Evolutionary conservation across 306 rosid species (phyloP).

Genomic region (Fragaria nilgerrensis): DNA sequence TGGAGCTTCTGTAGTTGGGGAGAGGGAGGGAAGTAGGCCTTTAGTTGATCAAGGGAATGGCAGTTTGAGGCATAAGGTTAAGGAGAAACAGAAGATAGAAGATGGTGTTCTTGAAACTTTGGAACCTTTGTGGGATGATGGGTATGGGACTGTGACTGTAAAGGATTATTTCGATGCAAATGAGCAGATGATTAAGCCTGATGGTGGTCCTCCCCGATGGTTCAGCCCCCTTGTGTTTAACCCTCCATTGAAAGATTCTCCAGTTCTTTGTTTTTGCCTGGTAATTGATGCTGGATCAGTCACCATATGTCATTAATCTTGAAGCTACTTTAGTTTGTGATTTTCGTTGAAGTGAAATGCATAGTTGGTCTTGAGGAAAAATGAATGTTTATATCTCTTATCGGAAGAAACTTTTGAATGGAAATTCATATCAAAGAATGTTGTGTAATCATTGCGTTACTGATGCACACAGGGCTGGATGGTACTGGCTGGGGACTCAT

Average conservation of each 20-base stretch:
- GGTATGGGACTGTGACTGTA: slow-evolving; percentile 69
- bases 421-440: slow-evolving; percentile 29
- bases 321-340: neutral
- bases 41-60: slow-evolving; percentile 35
- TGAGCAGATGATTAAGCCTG: slow-evolving; percentile 46
- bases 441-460: slow-evolving; percentile 21
- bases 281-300: slow-evolving; percentile 37
- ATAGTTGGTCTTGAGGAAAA: neutral
- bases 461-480: slow-evolving; percentile 64
- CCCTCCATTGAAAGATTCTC: slow-evolving; percentile 52
- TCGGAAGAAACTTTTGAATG: slow-evolving; percentile 1
- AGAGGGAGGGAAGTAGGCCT: slow-evolving; percentile 31
- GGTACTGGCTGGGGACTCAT: slow-evolving; percentile 89
- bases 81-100: slow-evolving; percentile 16
- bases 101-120: slow-evolving; percentile 33
- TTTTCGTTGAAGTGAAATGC: slow-evolving; percentile 19
- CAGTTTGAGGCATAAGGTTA: slow-evolving; percentile 19
- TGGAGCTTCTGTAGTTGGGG: slow-evolving; percentile 41
- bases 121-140: slow-evolving; percentile 77
- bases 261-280: slow-evolving; percentile 78
- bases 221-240: slow-evolving; percentile 63
- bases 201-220: slow-evolving; percentile 95
- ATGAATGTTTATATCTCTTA: slow-evolving; percentile 14
- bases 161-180: slow-evolving; percentile 63
- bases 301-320: neutral